phyloP scores from a whole-genome alignment of 2,329 filamentous ascomycete genomes.

The Grosmannia clavigera region DNA sequence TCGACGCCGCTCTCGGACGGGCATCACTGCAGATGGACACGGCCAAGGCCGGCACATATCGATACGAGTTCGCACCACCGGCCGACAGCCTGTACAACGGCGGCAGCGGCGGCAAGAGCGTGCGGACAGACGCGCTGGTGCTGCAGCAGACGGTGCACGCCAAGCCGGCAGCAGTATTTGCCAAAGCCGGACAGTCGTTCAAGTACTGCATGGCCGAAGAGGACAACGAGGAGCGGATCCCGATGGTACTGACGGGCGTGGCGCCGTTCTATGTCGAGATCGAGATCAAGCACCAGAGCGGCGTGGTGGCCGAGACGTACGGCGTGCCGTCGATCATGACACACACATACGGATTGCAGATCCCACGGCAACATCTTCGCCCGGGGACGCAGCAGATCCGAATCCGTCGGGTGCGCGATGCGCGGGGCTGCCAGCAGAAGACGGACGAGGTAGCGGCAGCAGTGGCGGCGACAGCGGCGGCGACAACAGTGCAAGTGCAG shows the following conservation, averaged over 20 bases:
- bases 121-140: slow-evolving; percentile 39
- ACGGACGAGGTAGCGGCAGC: slow-evolving; percentile 23
- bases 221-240: slow-evolving; percentile 73
- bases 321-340: slow-evolving; percentile 67
- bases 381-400: slow-evolving; percentile 82
- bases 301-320: slow-evolving; percentile 60
- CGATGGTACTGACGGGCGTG: slow-evolving; percentile 68
- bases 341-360: slow-evolving; percentile 64
- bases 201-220: slow-evolving; percentile 87
- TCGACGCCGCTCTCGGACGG: slow-evolving; percentile 65
- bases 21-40: slow-evolving; percentile 82
- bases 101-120: background rate
- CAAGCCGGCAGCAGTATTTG: slow-evolving; percentile 70
- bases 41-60: slow-evolving; percentile 65
- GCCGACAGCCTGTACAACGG: slow-evolving; percentile 78
- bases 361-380: slow-evolving; percentile 73
- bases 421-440: slow-evolving; percentile 71
- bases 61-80: slow-evolving; percentile 73
- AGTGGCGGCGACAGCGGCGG: slow-evolving; percentile 48
- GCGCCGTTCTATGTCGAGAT: slow-evolving; percentile 86
- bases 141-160: slow-evolving; percentile 77
- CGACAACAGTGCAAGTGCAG: slow-evolving; percentile 64
- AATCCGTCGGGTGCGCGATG: slow-evolving; percentile 81
- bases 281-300: slow-evolving; percentile 84
- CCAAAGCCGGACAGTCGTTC: slow-evolving; percentile 81